Base-by-base conservation (phyloP, 2,329 filamentous ascomycete genomes). In the Fusarium ambrosium region DNA sequence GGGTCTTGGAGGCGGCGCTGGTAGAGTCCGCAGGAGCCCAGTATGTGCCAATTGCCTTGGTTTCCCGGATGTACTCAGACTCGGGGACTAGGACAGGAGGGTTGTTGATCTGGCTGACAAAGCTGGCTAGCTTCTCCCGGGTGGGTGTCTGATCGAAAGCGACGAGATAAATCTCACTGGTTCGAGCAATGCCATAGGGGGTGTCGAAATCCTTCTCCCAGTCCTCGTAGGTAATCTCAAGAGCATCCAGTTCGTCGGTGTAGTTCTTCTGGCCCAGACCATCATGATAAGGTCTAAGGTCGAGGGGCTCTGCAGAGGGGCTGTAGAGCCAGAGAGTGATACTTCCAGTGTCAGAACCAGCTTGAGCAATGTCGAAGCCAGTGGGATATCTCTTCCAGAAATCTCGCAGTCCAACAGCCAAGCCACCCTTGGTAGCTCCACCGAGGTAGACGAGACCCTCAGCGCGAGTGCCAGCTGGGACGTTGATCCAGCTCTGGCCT, bases 321-420 rank as follows among this genome's bases (percentile, higher is more conserved):
- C 86, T 89, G 71, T 92, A 92, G 0, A 92, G 79, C 90, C 90
- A 92, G 1, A 91, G 68, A 0, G 89, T 92, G 13, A 92, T 82
- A 6, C 85, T 82, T 0, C 89, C 89, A 2, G 80, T 77, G 55
- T 90, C 86, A 0, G 83, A 82, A 0, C 84, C 85, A 0, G 89
- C 87, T 61, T 88, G 85, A 0, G 84, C 80, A 13, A 92, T 85
- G 55, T 92, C 90, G 6, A 92, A 80, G 4, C 87, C 86, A 0
- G 88, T 89, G 0, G 90, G 90, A 71, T 90, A 91, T 18, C 88
- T 85, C 82, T 92, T 89, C 90, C 90, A 92, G 78, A 92, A 92
- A 74, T 92, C 86, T 4, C 87, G 86, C 56, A 90, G 83, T 1
- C 89, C 89, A 6, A 92, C 79, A 1, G 88, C 90, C 2, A 92